A percentile compares a stretch with the other conserved stretches of the same genome.
phyloP scores from a whole-genome alignment of 2,329 filamentous ascomycete species.

The Colletotrichum karsti region DNA sequence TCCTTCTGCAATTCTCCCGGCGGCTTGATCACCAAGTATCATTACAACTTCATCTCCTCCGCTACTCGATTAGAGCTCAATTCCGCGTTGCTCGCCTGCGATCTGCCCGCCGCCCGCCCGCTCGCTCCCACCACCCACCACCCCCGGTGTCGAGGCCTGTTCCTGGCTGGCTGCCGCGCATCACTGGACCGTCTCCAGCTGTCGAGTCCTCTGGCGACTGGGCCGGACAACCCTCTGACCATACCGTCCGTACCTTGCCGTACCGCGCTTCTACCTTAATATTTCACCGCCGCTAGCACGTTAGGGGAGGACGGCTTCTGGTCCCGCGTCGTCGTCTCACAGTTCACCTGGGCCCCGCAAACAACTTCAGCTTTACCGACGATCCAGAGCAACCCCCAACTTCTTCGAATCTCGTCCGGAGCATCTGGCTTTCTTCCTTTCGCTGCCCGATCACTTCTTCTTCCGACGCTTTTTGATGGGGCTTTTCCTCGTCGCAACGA shows the following conservation, averaged over 20 bases:
- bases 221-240: conserved; percentile 18
- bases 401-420: conserved; percentile 11
- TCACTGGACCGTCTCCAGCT: conserved; percentile 28
- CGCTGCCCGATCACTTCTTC: conserved; percentile 13
- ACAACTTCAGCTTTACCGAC: conserved; percentile 31
- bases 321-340: conserved; percentile 31
- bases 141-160: conserved; percentile 21
- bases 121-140: background rate
- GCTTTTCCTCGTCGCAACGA: conserved; percentile 10
- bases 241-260: conserved; percentile 10
- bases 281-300: conserved; percentile 29
- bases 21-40: background rate
- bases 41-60: conserved; percentile 1
- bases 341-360: conserved; percentile 31
- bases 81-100: background rate
- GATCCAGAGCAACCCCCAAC: conserved; percentile 23
- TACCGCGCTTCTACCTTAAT: conserved; percentile 18
- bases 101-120: conserved; percentile 7
- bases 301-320: conserved; percentile 29
- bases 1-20: conserved; percentile 10
- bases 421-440: conserved; percentile 19
- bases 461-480: conserved; percentile 24
- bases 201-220: conserved; percentile 9
- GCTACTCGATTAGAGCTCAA: background rate
- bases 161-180: conserved; percentile 22